Percentiles rank a stretch among this genome's conserved stretches.
Evolutionary conservation across 805 yeast genomes (phyloP).

Genomic region (Ogataea thermomethanolica): DNA sequence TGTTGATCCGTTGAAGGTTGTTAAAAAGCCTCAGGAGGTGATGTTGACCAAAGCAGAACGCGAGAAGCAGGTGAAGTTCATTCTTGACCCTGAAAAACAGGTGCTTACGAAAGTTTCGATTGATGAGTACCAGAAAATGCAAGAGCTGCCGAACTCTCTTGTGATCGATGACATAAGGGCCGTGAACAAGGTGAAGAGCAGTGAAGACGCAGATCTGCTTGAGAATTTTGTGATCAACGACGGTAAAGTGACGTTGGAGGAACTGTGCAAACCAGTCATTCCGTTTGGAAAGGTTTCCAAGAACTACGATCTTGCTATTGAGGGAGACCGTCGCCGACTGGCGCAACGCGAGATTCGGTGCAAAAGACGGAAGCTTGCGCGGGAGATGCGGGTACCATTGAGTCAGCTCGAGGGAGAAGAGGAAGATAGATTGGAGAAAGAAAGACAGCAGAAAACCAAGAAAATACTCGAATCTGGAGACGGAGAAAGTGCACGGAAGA

Average conservation of each 20-base stretch:
- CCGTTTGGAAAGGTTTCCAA: conserved; percentile 65
- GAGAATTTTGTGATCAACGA: conserved; percentile 46
- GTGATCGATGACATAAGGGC: conserved; percentile 19
- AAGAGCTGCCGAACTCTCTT: conserved; percentile 7
- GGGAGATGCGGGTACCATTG: conserved; percentile 35
- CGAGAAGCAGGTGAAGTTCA: conserved; percentile 16
- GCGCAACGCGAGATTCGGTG: conserved; percentile 35
- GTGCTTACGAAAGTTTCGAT: conserved; percentile 20
- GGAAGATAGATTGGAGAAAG: conserved; percentile 14
- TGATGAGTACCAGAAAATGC: conserved; percentile 20
- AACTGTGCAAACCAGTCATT: conserved; percentile 62
- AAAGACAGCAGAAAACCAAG: conserved; percentile 17
- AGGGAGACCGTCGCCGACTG: conserved; percentile 42
- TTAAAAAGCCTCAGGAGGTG: conserved; percentile 3
- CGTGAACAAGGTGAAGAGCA: conserved; percentile 35
- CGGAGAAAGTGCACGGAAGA: conserved; percentile 11
- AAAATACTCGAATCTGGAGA: conserved; percentile 35
- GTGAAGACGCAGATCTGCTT: conserved; percentile 39
- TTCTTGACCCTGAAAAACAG: conserved; percentile 17
- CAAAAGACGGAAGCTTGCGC: conserved; percentile 43
- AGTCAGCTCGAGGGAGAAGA: conserved; percentile 25
- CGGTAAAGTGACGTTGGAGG: conserved; percentile 58
- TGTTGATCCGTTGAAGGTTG: conserved; percentile 6
- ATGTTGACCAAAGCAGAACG: conserved; percentile 20
- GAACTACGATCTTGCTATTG: conserved; percentile 51